Evolutionary conservation across 2,329 filamentous ascomycete species (phyloP), one percentile per base, ranked within the genome.

Genomic region (Basipetospora chlamydospora): DNA sequence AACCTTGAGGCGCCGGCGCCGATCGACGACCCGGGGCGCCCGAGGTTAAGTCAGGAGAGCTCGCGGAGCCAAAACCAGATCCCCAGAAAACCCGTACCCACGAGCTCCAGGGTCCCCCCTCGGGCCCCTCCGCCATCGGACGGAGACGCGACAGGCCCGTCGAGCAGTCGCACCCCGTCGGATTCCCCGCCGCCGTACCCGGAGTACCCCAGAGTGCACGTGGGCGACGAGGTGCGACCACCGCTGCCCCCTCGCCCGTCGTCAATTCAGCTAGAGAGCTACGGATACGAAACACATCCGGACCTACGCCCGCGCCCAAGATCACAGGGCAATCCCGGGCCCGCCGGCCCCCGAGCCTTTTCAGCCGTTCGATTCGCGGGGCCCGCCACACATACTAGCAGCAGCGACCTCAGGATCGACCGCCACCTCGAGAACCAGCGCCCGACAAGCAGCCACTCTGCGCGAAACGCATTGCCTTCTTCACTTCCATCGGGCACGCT

Each of bases 11-110:
- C 38, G 42, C 51, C 51, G 8, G 46, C 48, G 21, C 43, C 51
- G 30, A 36, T 45, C 12, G 44, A 42, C 29, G 46, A 51, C 17
- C 52, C 56, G 6, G 47, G 47, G 26, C 49, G 54, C 33, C 53
- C 58, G 41, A 56, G 60, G 32, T 59, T 61, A 21, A 65, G 65
- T 43, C 54, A 59, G 35, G 64, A 67, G 37, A 61, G 57, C 42
- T 47, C 55, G 12, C 56, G 54, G 32, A 52, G 52, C 25, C 35
- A 37, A 21, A 64, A 67, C 17, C 54, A 51, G 15, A 72, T 74
- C 31, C 60, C 56, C 23, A 57, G 70, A 42, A 74, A 73, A 45
- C 70, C 70, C 1, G 39, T 74, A 16, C 64, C 64, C 29, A 44
- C 53, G 18, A 48, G 45, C 9, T 44, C 49, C 8, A 47, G 55